A percentile compares a stretch with the other conserved stretches of the same genome.
phyloP scores from a whole-genome alignment of 192 early-diverging fungal genomes.

The Backusella liffmaniae region DNA sequence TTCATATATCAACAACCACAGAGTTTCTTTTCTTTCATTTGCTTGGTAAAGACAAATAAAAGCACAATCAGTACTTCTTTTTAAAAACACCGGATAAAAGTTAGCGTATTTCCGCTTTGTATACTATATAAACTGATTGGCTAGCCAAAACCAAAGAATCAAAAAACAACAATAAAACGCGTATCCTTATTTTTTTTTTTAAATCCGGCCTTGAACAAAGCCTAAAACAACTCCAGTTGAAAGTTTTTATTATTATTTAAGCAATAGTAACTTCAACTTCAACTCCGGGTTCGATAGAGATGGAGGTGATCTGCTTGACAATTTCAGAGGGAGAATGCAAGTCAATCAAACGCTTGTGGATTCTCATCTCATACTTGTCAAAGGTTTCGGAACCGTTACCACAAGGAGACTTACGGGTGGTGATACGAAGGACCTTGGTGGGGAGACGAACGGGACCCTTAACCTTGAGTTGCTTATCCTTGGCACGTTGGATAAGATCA shows the following conservation, averaged over 20 bases:
- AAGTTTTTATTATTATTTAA: constrained; percentile 34
- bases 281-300: constrained; percentile 93
- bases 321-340: constrained; percentile 99
- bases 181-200: not conserved
- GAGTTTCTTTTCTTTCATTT: not conserved
- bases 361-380: constrained; percentile 98
- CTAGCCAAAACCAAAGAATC: not conserved
- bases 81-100: not conserved
- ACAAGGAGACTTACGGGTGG: constrained; percentile 99
- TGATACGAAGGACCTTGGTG: constrained; percentile 97
- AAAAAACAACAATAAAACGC: not conserved
- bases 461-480: constrained; percentile 98
- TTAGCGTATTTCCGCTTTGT: not conserved
- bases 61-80: not conserved
- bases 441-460: constrained; percentile 99
- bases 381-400: constrained; percentile 99
- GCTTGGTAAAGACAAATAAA: not conserved
- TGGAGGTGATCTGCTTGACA: constrained; percentile 99
- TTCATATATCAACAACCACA: no score
- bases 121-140: not conserved
- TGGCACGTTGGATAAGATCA: constrained; percentile 95
- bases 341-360: constrained; percentile 99
- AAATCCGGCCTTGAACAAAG: not conserved
- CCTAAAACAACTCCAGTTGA: constrained; percentile 4
- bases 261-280: constrained; percentile 96